Base-by-base conservation (phyloP, 2,329 filamentous ascomycete species). In the Byssothecium circinans region DNA sequence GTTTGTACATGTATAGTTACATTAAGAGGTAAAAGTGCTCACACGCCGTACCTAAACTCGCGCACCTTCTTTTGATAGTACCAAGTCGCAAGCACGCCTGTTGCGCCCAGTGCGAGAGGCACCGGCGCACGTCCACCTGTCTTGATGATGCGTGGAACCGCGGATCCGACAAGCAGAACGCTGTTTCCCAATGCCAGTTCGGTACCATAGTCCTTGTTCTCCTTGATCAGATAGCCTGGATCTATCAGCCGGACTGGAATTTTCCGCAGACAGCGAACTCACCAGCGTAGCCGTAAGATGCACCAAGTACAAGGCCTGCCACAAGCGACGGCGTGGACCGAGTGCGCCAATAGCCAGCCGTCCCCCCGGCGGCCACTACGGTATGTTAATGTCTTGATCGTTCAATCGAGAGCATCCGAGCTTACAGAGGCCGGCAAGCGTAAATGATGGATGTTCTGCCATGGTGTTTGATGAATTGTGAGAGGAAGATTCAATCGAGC, bases 51-150 rank as follows among this genome's bases (percentile, higher is more conserved):
- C 48, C 57, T 60, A 29, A 63, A 65, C 40, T 65, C 61, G 8
- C 60, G 49, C n/a, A 63, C 57, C 45, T 65, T 65, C 52, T 62
- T 63, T 38, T 63, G 60, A 30, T 65, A 65, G 34, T 65, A 65
- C 25, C 53, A 63, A 6, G 57, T 59, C 18, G 61, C 61, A 30
- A 63, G 49, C 23, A 53, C 46, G 1, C 61, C 61, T 1, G 60
- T 65, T 4, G 46, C 56, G 18, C 60, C 61, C 5, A 65, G 43
- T 11, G 61, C 60, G 39, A 62, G 50, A 14, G 61, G 61, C 1
- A 65, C 60, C 20, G 61, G 60, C 6, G 61, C 57, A n/a, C 61
- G 41, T 35, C 60, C 60, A 6, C 59, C 57, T 1, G 61, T 65
- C 45, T 62, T 63, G 17, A 65, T 49, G 23, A 65, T 63, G 12